Conservation (phyloP, 148 eudicot species). For the Rhododendron kiyosumense region DNA sequence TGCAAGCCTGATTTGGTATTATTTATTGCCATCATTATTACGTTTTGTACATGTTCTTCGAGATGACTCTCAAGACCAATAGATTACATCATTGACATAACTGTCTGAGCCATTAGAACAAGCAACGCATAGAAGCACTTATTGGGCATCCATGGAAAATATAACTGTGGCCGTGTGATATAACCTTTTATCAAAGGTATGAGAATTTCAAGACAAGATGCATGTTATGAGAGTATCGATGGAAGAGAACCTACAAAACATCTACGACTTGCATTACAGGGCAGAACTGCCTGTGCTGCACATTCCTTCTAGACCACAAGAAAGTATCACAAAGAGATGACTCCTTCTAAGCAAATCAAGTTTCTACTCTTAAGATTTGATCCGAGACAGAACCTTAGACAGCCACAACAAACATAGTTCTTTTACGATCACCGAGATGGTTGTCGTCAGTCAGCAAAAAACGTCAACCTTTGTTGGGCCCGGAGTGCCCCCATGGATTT, state of each 20-base stretch:
- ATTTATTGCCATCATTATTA: background rate
- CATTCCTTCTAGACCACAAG: background rate
- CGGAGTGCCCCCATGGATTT: no score
- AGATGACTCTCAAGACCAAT: background rate
- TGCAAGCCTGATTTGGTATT: background rate
- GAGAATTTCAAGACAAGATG: background rate
- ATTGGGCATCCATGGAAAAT: background rate
- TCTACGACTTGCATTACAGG: background rate
- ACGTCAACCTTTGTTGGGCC: background rate
- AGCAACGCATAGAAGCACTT: background rate
- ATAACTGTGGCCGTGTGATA: background rate
- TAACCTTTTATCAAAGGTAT: background rate
- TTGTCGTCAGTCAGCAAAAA: background rate
- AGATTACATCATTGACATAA: background rate
- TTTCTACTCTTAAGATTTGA: constrained; percentile 4
- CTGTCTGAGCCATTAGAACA: background rate
- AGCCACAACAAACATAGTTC: background rate
- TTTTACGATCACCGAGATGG: background rate
- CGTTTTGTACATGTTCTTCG: background rate
- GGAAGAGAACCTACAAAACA: background rate
- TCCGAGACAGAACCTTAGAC: background rate
- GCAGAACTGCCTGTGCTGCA: background rate
- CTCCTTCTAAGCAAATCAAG: background rate
- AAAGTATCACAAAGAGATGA: background rate
- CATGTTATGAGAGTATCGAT: background rate